phyloP scores from a whole-genome alignment of 176 grass and related monocot genomes.

The Aegilops umbellulata region DNA sequence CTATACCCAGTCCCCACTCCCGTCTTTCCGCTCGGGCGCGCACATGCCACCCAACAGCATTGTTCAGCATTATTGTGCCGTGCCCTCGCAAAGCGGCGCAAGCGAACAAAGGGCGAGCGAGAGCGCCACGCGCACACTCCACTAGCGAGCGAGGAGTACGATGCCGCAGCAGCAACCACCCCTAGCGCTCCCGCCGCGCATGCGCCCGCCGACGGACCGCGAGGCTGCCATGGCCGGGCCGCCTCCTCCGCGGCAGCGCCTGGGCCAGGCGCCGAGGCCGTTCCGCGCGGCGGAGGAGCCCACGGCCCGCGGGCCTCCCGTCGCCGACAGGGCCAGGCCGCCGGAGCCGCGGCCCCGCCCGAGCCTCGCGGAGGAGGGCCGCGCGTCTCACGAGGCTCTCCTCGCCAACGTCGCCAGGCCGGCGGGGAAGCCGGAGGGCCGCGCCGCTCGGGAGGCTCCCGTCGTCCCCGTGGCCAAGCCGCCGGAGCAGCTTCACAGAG shows the following conservation, averaged over 20 bases:
- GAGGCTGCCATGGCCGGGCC: not conserved
- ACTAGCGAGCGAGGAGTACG: not conserved
- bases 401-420: not conserved
- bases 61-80: not conserved
- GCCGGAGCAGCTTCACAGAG: not conserved
- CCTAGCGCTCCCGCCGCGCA: conserved; percentile 5
- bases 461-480: not conserved
- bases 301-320: not conserved
- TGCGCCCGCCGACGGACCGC: conserved; percentile 15
- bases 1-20: not conserved
- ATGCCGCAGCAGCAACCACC: not conserved
- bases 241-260: not conserved
- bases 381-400: not conserved
- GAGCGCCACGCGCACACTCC: not conserved
- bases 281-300: not conserved
- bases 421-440: not conserved
- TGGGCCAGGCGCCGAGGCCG: not conserved
- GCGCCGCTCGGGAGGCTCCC: not conserved
- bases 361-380: not conserved
- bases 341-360: not conserved
- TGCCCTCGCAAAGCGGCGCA: conserved; percentile 13
- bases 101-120: not conserved
- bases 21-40: conserved; percentile 1
- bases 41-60: conserved; percentile 13
- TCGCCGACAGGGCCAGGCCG: not conserved